Evolutionary conservation across 352 stramenopile genomes (phyloP).

Genomic region (Poterioochromonas sp.): DNA sequence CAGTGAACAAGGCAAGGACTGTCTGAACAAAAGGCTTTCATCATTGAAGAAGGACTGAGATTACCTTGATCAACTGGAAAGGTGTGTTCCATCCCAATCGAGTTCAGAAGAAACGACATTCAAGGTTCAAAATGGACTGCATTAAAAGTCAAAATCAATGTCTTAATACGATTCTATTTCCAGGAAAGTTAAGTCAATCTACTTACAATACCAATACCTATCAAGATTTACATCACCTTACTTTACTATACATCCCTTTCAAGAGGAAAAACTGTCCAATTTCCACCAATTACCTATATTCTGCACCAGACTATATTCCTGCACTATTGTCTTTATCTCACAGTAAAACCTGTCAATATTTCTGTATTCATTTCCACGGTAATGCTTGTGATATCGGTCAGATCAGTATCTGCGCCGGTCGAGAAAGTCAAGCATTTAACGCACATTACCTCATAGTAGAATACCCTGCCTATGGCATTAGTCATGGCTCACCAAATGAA

Average conservation of each 20-base stretch:
- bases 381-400: conserved; percentile 28
- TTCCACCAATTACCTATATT: not conserved
- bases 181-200: not conserved
- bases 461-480: conserved; percentile 4
- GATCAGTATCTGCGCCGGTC: not conserved
- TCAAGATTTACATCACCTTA: not conserved
- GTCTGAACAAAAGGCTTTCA: too few species aligned
- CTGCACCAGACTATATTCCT: not conserved
- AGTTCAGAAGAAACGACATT: too few species aligned
- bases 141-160: conserved; percentile 25
- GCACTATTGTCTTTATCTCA: not conserved
- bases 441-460: conserved; percentile 21
- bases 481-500: conserved; percentile 1
- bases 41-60: too few species aligned
- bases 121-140: too few species aligned
- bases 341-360: not conserved
- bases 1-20: too few species aligned
- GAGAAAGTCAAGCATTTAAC: conserved; percentile 5
- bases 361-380: conserved; percentile 28
- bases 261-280: not conserved
- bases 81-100: too few species aligned
- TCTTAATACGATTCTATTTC: conserved; percentile 21
- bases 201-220: not conserved
- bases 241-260: conserved; percentile 9
- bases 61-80: too few species aligned